These are phyloP conservation scores for Citrus cavaleriei DNA, from an alignment of 345 rosid species.

Conservation along the genomic window DNA sequence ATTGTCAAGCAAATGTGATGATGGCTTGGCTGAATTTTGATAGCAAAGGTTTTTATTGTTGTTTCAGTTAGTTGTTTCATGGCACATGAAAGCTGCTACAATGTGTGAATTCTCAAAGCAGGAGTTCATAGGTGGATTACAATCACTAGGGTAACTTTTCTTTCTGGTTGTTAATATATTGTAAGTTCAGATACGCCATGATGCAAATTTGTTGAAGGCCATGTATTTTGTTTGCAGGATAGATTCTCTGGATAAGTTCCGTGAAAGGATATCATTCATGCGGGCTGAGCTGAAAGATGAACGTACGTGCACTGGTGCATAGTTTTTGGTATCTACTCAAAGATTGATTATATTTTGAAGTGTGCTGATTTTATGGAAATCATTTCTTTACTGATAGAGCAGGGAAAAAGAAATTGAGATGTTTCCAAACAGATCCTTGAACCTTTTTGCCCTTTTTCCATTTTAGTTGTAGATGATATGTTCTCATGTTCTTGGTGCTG, in stretches of 20 bases:
- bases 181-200: constrained; percentile 1
- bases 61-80: constrained; percentile 87
- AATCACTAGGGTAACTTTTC: constrained; percentile 68
- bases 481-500: neutral
- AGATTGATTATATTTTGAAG: neutral
- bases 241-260: constrained; percentile 82
- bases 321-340: constrained; percentile 12
- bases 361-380: neutral
- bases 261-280: constrained; percentile 75
- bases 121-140: constrained; percentile 82
- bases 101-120: constrained; percentile 94
- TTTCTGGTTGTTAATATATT: neutral
- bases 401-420: neutral
- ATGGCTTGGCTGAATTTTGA: neutral
- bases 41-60: neutral
- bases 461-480: neutral
- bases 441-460: neutral
- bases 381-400: neutral
- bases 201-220: constrained; percentile 19
- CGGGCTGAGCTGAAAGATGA: constrained; percentile 95
- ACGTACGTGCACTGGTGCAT: constrained; percentile 44
- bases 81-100: constrained; percentile 99
- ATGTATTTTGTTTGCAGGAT: constrained; percentile 59
- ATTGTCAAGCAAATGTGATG: neutral
- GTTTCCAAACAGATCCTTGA: neutral